Evolutionary conservation across 768 basidiomycete genomes (phyloP).

Genomic region (Mrakia blollopis): DNA sequence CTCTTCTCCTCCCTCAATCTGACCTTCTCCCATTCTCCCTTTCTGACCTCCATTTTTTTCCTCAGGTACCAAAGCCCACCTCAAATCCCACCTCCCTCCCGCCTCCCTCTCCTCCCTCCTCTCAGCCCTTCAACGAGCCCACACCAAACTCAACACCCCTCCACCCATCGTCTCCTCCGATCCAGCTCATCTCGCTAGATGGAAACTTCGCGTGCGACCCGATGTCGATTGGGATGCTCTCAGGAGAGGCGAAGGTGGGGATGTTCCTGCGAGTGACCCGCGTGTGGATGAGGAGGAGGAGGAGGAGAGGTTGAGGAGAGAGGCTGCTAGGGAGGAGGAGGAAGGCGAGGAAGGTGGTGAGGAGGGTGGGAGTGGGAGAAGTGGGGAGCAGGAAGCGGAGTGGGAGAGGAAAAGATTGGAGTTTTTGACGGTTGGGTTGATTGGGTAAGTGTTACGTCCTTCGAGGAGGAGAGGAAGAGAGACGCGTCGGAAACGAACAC

Average conservation of each 20-base stretch:
- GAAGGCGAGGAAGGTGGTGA: background rate
- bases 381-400: background rate
- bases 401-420: slow-evolving; percentile 2
- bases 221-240: slow-evolving; percentile 72
- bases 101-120: slow-evolving; percentile 63
- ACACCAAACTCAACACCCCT: slow-evolving; percentile 62
- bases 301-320: slow-evolving; percentile 29
- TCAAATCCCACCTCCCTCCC: slow-evolving; percentile 63
- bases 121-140: slow-evolving; percentile 59
- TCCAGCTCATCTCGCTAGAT: slow-evolving; percentile 53
- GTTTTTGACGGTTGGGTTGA: slow-evolving; percentile 38
- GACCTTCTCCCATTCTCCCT: background rate
- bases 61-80: slow-evolving; percentile 37
- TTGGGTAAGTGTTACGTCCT: slow-evolving; percentile 34
- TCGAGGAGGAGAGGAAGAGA: background rate
- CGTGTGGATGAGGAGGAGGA: slow-evolving; percentile 25
- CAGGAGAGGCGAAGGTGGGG: slow-evolving; percentile 36
- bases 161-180: slow-evolving; percentile 55
- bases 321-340: slow-evolving; percentile 8
- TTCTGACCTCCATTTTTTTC: background rate
- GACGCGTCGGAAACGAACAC: background rate
- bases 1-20: no score
- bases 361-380: background rate
- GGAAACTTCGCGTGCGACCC: slow-evolving; percentile 62
- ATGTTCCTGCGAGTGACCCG: slow-evolving; percentile 42